Evolutionary conservation across 441 rosid genomes (phyloP).

Genomic region (Bocquillonia castaneifolia): DNA sequence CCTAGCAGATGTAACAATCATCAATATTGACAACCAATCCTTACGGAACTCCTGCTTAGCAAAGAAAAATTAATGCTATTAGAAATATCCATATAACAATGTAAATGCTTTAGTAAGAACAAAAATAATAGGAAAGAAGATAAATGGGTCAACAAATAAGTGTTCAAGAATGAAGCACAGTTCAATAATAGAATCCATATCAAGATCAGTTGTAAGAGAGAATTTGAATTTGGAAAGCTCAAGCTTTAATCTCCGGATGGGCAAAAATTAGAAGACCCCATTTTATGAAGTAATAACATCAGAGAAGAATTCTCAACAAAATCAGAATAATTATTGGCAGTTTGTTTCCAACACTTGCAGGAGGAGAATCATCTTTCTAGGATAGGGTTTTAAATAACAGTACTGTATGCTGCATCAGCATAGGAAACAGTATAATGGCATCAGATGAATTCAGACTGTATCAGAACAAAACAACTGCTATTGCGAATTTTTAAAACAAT

Average conservation of each 20-base stretch:
- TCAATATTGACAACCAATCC: constrained; percentile 91
- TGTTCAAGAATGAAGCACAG: neutral
- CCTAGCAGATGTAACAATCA: constrained; percentile 96
- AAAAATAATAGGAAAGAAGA: constrained; percentile 7
- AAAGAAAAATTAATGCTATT: constrained; percentile 20
- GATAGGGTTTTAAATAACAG: too few relatives aligned
- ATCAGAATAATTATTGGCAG: neutral
- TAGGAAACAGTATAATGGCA: too few relatives aligned
- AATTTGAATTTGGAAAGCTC: neutral
- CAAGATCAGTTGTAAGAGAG: neutral
- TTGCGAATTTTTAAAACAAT: too few relatives aligned
- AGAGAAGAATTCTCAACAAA: neutral
- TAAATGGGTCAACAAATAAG: neutral
- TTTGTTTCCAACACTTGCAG: neutral
- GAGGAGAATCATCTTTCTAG: neutral
- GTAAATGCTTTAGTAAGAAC: constrained; percentile 9
- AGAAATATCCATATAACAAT: constrained; percentile 11
- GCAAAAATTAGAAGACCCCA: neutral
- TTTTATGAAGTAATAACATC: neutral
- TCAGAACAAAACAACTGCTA: too few relatives aligned
- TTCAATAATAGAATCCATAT: neutral
- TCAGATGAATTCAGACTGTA: too few relatives aligned
- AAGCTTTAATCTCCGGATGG: neutral
- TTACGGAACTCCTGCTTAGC: constrained; percentile 83
- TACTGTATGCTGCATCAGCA: too few relatives aligned